phyloP scores from a whole-genome alignment of 805 yeast species.

The Candida broadrunensis region DNA sequence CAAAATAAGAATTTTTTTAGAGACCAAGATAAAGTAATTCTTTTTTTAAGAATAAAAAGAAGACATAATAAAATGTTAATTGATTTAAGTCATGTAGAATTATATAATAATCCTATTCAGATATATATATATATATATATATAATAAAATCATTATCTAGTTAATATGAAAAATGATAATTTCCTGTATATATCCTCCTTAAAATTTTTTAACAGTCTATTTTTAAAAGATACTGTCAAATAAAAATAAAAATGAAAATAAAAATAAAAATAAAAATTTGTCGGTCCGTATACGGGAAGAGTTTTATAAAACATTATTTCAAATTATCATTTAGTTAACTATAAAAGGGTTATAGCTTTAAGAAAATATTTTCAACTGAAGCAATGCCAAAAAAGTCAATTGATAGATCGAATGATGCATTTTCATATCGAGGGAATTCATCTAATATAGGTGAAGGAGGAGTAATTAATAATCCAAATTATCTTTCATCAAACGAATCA shows the following conservation, averaged over 20 bases:
- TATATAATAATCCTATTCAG: too few relatives aligned
- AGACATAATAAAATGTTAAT: too few relatives aligned
- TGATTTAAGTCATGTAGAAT: too few relatives aligned
- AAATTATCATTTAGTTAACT: not conserved
- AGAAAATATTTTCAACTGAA: not conserved
- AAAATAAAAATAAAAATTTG: not conserved
- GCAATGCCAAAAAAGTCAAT: not conserved
- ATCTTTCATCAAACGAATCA: not conserved
- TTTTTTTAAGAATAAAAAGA: too few relatives aligned
- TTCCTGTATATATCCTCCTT: too few relatives aligned
- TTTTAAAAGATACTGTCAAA: too few relatives aligned
- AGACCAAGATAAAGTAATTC: too few relatives aligned
- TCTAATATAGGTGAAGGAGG: not conserved
- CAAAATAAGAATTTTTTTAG: conserved; percentile 1
- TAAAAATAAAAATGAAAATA: not conserved
- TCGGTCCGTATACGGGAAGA: not conserved
- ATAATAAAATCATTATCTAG: too few relatives aligned
- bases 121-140: too few relatives aligned
- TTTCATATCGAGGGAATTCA: not conserved
- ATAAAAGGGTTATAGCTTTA: not conserved
- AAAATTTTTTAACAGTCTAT: too few relatives aligned
- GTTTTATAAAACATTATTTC: not conserved
- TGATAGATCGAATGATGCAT: not conserved
- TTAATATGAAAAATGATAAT: too few relatives aligned
- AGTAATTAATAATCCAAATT: not conserved